Evolutionary conservation across 78 protist species (phyloP), one percentile per base, ranked within the genome.

Genomic region (Corallochytrium limacisporum): DNA sequence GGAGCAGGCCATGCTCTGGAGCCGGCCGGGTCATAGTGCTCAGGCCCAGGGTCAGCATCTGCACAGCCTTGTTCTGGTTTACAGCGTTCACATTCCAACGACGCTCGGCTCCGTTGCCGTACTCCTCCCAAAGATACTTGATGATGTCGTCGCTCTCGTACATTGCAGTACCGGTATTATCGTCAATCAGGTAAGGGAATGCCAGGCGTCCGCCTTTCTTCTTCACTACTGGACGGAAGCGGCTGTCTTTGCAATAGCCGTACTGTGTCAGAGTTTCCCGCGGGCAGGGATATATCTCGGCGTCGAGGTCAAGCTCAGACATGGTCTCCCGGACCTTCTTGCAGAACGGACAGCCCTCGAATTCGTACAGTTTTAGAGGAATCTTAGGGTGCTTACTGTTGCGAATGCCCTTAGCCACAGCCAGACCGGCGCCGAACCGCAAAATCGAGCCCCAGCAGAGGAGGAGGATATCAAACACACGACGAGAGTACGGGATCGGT

Each of bases 271-370:
- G n/a, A n/a, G n/a, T n/a, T n/a, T n/a, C n/a, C n/a, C n/a, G n/a
- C n/a, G n/a, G n/a, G n/a, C n/a, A n/a, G n/a, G 66, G 66, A 15
- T 15, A 26, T 12, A 61, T 61, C n/a, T 24, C 29, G 61, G 66
- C 66, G 51, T 61, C 66, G 31, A 61, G 51, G 66, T 61, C 66
- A 12, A 61, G 51, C 0, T 29, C 51, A 43, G 22, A 61, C 18
- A 61, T 61, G 66, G 0, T 61, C 66, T 61, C 66, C 13, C 10
- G 18, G 15, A 61, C 66, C 51, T 42, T 61, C 51, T 61, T 61
- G 24, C 66, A 61, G 24, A 61, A 61, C 20, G 66, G 66, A 15
- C 66, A 61, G 15, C 66, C 66, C 51, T 61, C 66, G 51, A 18
- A 61, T 33, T 61, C 66, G 66, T 61, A 61, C n/a, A 61, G 51